Evolutionary conservation across 495 filamentous ascomycete genomes (phyloP), one percentile per base, ranked within the genome.

Genomic region (Neurospora terricola): DNA sequence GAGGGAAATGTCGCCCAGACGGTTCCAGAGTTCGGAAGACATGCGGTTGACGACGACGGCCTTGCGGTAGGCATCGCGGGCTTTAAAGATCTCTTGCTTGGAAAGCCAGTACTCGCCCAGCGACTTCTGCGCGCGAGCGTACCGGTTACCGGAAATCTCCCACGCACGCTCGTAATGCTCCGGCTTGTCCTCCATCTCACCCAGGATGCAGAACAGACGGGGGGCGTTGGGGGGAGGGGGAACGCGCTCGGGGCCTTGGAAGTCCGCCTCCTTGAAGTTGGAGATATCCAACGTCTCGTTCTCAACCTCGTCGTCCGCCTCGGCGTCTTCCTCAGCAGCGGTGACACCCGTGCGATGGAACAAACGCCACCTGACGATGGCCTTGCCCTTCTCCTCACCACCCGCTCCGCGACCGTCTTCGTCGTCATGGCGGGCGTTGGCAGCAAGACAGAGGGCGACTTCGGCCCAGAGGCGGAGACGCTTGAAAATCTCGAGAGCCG

Each of bases 401-500:
- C 80, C 81, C 38, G 78, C 81, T 4, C 85, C 83, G 5, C 84
- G 80, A 12, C 83, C 54, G 34, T 81, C 82, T 59, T 90, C 86
- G 43, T 96, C 93, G 2, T 91, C 92, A 2, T 91, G 91, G 7
- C 54, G 54, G 0, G 82, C 82, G 72, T 79, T 80, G 42, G 80
- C 83, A 8, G 86, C 86, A 79, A 91, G 93, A 80, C 96, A 99
- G 1, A 99, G 86, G 0, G 96, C 96, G 10, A 92, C 93, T 82
- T 99, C 96, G 11, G 96, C 92, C 94, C 95, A 98, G 83, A 99
- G 91, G 68, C 95, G 90, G 12, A 99, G 85, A 4, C 96, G 88
- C 82, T 97, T 94, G 82, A 97, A 99, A 76, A 99, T 98, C 70
- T 97, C 96, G 12, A 99, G 86, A 1, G 96, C 96, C 0, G 95